These are phyloP conservation scores for Boletales sp. DNA, from an alignment of 768 basidiomycete genomes.

Conservation along the genomic window DNA sequence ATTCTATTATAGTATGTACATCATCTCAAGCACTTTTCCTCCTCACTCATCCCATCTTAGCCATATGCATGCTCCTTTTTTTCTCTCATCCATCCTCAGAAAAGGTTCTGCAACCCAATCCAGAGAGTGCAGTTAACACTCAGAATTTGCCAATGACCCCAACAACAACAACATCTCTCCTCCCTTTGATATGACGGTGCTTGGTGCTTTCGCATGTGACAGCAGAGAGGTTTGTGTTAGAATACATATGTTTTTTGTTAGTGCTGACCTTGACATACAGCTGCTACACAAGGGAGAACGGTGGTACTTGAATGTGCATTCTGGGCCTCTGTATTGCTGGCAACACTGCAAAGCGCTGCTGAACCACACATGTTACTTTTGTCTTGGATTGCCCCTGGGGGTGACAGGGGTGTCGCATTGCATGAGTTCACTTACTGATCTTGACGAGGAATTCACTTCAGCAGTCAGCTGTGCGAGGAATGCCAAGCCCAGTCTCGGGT, in stretches of 20 bases:
- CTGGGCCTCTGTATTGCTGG: slow-evolving; percentile 72
- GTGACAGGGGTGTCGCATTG: slow-evolving; percentile 77
- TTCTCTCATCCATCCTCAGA: slow-evolving; percentile 3
- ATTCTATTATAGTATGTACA: slow-evolving; percentile 61
- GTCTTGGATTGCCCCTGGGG: slow-evolving; percentile 83
- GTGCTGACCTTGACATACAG: slow-evolving; percentile 38
- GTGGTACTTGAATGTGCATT: slow-evolving; percentile 94
- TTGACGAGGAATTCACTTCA: too few species aligned
- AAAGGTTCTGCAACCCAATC: slow-evolving; percentile 9
- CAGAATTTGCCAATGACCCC: slow-evolving; percentile 27
- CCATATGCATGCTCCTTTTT: slow-evolving; percentile 13
- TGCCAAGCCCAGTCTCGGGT: too few species aligned
- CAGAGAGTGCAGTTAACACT: slow-evolving; percentile 9
- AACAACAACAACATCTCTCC: slow-evolving; percentile 38
- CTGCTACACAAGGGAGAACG: slow-evolving; percentile 80
- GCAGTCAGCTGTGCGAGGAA: too few species aligned
- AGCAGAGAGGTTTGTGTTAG: slow-evolving; percentile 40
- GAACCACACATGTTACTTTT: slow-evolving; percentile 79
- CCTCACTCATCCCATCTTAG: slow-evolving; percentile 13
- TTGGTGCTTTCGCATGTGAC: slow-evolving; percentile 39
- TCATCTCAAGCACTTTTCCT: not conserved
- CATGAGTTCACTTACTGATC: too few species aligned
- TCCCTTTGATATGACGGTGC: slow-evolving; percentile 45
- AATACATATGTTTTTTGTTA: not conserved
- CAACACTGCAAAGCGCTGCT: slow-evolving; percentile 77